Evolutionary conservation across 129 eudicot genomes (phyloP).

Genomic region (Saussurea involucrata): DNA sequence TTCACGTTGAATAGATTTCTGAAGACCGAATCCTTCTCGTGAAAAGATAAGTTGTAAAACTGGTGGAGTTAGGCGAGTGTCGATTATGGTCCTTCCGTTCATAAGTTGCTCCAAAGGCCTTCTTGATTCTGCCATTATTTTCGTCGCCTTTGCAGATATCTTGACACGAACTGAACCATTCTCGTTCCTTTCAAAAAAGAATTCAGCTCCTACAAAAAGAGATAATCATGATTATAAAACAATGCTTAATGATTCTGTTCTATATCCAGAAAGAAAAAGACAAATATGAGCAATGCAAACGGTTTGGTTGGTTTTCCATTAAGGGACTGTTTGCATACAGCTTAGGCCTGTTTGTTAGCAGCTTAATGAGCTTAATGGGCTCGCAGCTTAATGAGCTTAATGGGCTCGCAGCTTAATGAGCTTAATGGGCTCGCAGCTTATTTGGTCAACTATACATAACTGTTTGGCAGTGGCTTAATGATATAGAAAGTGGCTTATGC

Average conservation of each 20-base stretch:
- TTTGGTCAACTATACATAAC: too few relatives aligned
- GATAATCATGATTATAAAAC: not conserved
- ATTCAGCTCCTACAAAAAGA: constrained; percentile 61
- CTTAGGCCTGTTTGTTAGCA: too few relatives aligned
- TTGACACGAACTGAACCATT: constrained; percentile 73
- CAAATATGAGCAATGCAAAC: not conserved
- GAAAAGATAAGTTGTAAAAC: constrained; percentile 54
- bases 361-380: too few relatives aligned
- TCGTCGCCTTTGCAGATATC: constrained; percentile 84
- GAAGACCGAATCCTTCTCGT: constrained; percentile 56
- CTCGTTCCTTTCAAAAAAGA: constrained; percentile 49
- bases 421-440: too few relatives aligned
- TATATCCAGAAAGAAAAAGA: not conserved
- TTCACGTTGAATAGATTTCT: constrained; percentile 62
- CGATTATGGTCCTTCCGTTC: constrained; percentile 63
- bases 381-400: too few relatives aligned
- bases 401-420: too few relatives aligned
- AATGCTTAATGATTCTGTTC: not conserved
- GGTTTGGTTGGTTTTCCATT: too few relatives aligned
- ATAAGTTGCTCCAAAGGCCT: constrained; percentile 75
- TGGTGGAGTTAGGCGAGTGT: constrained; percentile 60
- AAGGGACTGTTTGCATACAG: too few relatives aligned
- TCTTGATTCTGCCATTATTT: constrained; percentile 75
- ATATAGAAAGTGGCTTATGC: too few relatives aligned
- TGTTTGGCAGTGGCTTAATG: too few relatives aligned